Conservation (phyloP, 345 rosid species). For the Theobroma cacao region DNA sequence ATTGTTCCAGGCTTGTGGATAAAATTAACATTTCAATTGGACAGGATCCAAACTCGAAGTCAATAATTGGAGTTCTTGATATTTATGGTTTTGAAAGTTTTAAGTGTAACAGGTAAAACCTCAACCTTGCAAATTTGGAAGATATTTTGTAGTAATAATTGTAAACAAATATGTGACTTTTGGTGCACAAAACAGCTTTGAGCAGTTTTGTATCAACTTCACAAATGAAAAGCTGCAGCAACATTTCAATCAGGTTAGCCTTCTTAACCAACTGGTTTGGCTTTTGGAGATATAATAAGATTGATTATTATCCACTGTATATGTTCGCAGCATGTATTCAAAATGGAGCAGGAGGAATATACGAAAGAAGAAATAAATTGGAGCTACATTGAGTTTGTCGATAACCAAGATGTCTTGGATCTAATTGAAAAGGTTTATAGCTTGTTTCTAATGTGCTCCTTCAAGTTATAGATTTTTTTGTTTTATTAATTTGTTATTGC, state of each 20-base stretch:
- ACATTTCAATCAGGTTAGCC: constrained; percentile 69
- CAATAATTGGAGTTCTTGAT: constrained; percentile 74
- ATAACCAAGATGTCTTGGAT: constrained; percentile 76
- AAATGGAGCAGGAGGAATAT: constrained; percentile 81
- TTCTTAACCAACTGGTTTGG: not conserved
- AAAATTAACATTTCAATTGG: constrained; percentile 72
- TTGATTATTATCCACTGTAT: constrained; percentile 9
- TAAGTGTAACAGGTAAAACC: constrained; percentile 57
- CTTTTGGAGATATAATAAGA: not conserved
- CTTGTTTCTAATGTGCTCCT: not conserved
- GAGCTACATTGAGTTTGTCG: constrained; percentile 81
- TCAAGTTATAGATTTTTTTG: not conserved
- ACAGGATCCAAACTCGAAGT: constrained; percentile 63
- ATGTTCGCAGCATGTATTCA: constrained; percentile 64
- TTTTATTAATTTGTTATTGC: not conserved
- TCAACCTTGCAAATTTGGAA: not conserved
- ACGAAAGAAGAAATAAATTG: constrained; percentile 69
- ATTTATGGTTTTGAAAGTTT: constrained; percentile 84
- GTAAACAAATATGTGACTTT: not conserved
- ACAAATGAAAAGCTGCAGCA: constrained; percentile 83
- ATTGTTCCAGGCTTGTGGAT: constrained; percentile 57
- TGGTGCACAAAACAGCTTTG: constrained; percentile 43
- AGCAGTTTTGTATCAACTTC: constrained; percentile 76
- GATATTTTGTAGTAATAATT: not conserved
- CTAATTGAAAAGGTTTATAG: constrained; percentile 60